Conservation (phyloP, 1,284 basidiomycete species). For the Rhodotorula mucilaginosa region DNA sequence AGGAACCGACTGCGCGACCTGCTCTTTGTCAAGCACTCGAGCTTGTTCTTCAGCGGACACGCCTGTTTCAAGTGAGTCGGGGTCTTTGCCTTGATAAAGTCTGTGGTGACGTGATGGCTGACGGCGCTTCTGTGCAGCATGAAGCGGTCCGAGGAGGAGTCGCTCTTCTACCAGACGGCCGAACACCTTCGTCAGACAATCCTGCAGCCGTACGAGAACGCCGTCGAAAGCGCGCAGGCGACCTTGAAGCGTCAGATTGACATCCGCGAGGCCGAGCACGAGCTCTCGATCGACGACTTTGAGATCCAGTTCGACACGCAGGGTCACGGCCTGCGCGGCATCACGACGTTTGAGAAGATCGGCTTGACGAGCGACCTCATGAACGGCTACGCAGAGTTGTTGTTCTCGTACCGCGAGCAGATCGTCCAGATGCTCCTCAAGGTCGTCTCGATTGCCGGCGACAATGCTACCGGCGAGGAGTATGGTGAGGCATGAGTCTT, state of each 20-base stretch:
- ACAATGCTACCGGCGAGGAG: conserved; percentile 40
- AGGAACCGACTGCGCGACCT: conserved; percentile 37
- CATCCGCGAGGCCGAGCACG: conserved; percentile 5
- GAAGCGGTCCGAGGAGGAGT: conserved; percentile 28
- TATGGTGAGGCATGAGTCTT: conserved; percentile 12
- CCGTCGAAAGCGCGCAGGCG: conserved; percentile 23
- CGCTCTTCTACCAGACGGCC: conserved; percentile 24
- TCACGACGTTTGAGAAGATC: conserved; percentile 30
- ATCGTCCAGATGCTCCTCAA: conserved; percentile 28
- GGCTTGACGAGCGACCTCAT: conserved; percentile 30
- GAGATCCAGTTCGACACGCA: conserved; percentile 27
- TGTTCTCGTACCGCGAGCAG: conserved; percentile 31
- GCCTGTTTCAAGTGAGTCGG: conserved; percentile 37
- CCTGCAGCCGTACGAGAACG: conserved; percentile 22
- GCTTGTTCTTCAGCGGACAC: conserved; percentile 41
- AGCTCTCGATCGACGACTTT: conserved; percentile 31
- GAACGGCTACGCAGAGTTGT: conserved; percentile 39
- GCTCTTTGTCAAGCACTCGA: conserved; percentile 39
- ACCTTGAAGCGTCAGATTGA: conserved; percentile 12
- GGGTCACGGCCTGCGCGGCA: conserved; percentile 31
- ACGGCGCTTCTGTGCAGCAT: conserved; percentile 3
- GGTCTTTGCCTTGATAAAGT: too few species aligned
- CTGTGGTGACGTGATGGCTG: background rate
- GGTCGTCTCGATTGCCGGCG: conserved; percentile 28
- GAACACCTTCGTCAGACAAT: conserved; percentile 25